Evolutionary conservation across 2,329 filamentous ascomycete genomes (phyloP), one percentile per base, ranked within the genome.

Genomic region (Rhinocladiella similis): DNA sequence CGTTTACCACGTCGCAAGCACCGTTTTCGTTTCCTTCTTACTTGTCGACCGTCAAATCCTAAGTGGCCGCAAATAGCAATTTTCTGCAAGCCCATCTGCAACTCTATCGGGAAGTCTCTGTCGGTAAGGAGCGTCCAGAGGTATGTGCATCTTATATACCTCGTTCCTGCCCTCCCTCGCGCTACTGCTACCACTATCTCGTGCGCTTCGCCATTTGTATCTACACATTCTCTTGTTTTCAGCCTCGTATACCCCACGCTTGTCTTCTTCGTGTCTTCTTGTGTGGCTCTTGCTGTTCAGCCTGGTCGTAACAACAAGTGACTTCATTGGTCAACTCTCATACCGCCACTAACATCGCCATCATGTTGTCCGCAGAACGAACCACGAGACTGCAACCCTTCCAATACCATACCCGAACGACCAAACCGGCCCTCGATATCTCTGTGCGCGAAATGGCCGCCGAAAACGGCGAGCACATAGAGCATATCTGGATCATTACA

Each of bases 401-500:
- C 41, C 54, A 47, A 54, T 49, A 54, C 50, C 59, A 35, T 39
- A 47, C 38, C 47, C 54, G 51, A 2, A 46, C 42, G 47, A 47
- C 27, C 50, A 27, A 53, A 47, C 39, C 50, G 45, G 14, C 56
- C 29, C 33, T 39, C 43, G 36, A 50, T 20, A 29, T 41, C 53
- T 16, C 38, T 63, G 59, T 57, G 48, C 53, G 48, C 61, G 33
- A 50, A 27, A 57, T 60, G 61, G 27, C 54, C 51, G 16, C 38
- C 56, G 27, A 33, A 12, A 59, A 65, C 35, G 22, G 56, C 16
- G 53, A 59, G 36, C 46, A 64, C 38, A 57, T 72, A 39, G 85
- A 87, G 67, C 88, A 91, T 71, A 90, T 92, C 69, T 92, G 88
- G 87, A 80, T 92, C 57, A 84, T 92, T 50, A 91, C 88, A 1